A percentile compares a stretch with the other conserved stretches of the same genome.
These are phyloP conservation scores for Cryptococcus neoformans DNA, from an alignment of 1,284 basidiomycete species.

Conservation along the genomic window DNA sequence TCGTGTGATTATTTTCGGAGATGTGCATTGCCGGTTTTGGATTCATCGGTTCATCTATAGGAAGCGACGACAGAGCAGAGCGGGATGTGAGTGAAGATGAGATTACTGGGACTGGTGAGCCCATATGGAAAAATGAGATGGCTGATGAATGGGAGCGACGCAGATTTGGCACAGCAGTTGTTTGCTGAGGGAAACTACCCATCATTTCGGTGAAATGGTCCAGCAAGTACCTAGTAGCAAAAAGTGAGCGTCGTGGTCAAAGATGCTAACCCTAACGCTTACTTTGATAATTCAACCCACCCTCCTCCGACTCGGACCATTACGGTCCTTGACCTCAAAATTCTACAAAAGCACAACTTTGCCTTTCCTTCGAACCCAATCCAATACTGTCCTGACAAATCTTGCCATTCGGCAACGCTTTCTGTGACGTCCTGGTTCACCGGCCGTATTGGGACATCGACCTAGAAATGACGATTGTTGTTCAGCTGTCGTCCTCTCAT, in stretches of 20 bases:
- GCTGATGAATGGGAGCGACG: neutral
- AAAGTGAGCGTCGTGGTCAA: slow-evolving; percentile 3
- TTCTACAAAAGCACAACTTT: slow-evolving; percentile 82
- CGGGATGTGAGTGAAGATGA: too few relatives aligned
- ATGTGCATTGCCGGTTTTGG: too few relatives aligned
- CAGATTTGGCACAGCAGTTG: neutral
- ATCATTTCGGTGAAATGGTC: slow-evolving; percentile 80
- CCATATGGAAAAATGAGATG: neutral
- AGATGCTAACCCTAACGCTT: slow-evolving; percentile 37
- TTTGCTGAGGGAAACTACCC: slow-evolving; percentile 28
- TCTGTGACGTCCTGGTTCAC: slow-evolving; percentile 50
- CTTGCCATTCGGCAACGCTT: slow-evolving; percentile 61
- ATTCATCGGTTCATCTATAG: too few relatives aligned
- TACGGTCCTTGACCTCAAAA: slow-evolving; percentile 84
- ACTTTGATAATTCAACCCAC: slow-evolving; percentile 89
- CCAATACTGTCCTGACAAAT: slow-evolving; percentile 92
- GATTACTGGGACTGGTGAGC: too few relatives aligned
- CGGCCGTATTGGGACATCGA: slow-evolving; percentile 69
- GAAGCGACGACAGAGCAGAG: too few relatives aligned
- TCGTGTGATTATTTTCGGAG: too few relatives aligned
- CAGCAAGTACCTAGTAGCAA: slow-evolving; percentile 66
- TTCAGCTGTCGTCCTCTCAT: too few relatives aligned
- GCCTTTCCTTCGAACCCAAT: slow-evolving; percentile 79
- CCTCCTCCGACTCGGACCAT: slow-evolving; percentile 95
- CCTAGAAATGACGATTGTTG: slow-evolving; percentile 34